A percentile compares a stretch with the other conserved stretches of the same genome.
Conservation (phyloP, 2,329 filamentous ascomycete species). For the Fusarium sp. region DNA sequence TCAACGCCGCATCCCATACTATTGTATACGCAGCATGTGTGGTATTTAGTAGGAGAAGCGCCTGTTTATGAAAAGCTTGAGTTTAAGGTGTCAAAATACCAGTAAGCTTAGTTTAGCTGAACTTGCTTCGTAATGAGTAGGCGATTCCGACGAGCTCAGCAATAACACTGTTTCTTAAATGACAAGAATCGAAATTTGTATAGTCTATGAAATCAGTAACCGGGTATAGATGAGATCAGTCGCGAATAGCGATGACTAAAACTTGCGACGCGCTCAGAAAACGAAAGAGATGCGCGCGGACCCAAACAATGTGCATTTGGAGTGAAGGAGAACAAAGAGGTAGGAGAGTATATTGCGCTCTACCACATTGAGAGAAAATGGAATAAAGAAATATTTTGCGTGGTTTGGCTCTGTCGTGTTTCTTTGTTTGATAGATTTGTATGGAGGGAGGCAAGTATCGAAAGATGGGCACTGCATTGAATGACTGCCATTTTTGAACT, state of each 20-base stretch:
- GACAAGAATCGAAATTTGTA: background rate
- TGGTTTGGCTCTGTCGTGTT: background rate
- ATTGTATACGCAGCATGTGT: background rate
- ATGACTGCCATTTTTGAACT: background rate
- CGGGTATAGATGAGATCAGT: background rate
- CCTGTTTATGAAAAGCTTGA: background rate
- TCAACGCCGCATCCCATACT: conserved; percentile 13
- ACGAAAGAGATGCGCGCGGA: background rate
- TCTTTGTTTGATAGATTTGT: conserved; percentile 18
- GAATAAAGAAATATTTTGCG: background rate
- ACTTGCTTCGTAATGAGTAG: background rate
- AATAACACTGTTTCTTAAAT: background rate
- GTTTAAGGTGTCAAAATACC: background rate
- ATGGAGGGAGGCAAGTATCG: background rate
- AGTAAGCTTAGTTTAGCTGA: background rate
- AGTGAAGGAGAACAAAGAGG: conserved; percentile 1
- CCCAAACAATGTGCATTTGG: conserved; percentile 4
- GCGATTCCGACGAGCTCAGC: background rate
- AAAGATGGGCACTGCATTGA: background rate
- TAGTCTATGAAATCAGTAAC: background rate
- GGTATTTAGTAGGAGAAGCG: background rate
- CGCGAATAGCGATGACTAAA: background rate
- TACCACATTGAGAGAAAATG: background rate
- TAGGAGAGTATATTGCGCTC: background rate
- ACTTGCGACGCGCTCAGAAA: conserved; percentile 6